Percentiles rank a stretch among this genome's conserved stretches.
These are phyloP conservation scores for Diutina rugosa DNA, from an alignment of 1,139 yeast genomes.

Conservation along the genomic window DNA sequence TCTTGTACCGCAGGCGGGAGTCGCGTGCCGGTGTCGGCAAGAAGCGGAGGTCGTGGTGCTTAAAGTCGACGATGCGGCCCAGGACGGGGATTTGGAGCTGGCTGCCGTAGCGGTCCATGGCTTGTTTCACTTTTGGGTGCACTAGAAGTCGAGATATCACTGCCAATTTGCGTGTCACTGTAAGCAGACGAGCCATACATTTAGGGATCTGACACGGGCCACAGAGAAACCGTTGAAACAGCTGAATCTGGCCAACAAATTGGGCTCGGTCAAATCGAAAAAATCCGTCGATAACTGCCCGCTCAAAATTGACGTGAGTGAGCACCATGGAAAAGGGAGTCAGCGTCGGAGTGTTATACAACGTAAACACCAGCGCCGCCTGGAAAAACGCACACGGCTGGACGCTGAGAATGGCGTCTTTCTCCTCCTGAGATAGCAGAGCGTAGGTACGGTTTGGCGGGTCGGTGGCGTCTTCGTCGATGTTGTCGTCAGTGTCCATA, in stretches of 20 bases:
- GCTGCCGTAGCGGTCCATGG: neutral
- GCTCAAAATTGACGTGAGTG: neutral
- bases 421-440: neutral
- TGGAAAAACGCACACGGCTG: neutral
- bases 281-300: neutral
- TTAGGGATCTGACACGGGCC: neutral
- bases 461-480: neutral
- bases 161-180: constrained; percentile 1
- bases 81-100: neutral
- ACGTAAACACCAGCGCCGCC: neutral
- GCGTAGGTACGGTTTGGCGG: neutral
- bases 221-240: neutral
- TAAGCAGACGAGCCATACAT: neutral
- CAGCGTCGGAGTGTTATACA: neutral
- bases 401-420: neutral
- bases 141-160: neutral
- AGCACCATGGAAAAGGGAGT: neutral
- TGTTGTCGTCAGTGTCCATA: neutral
- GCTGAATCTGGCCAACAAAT: neutral
- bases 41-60: neutral
- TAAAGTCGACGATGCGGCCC: neutral
- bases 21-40: neutral
- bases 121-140: neutral
- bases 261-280: neutral
- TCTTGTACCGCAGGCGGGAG: neutral